phyloP scores from a whole-genome alignment of 2,329 filamentous ascomycete genomes.

The Aspergillus sp. region DNA sequence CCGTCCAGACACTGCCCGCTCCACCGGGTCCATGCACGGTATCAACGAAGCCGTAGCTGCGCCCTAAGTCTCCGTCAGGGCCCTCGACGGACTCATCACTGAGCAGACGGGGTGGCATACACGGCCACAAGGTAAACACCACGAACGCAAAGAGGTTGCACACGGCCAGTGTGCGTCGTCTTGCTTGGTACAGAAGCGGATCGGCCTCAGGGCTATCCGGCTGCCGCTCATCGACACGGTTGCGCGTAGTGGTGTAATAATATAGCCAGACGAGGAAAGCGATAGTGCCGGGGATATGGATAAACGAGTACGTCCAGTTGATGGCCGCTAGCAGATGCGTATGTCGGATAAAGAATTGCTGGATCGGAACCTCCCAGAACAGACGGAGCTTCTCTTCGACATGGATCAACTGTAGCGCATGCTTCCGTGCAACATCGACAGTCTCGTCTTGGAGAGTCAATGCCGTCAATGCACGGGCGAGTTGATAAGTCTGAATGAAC shows the following conservation, averaged over 20 bases:
- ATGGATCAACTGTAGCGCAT: conserved; percentile 60
- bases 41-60: conserved; percentile 53
- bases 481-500: conserved; percentile 56
- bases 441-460: conserved; percentile 60
- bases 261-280: conserved; percentile 60
- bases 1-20: conserved; percentile 62
- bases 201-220: conserved; percentile 26
- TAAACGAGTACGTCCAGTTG: conserved; percentile 67
- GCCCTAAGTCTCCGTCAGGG: conserved; percentile 48
- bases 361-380: conserved; percentile 57
- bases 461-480: conserved; percentile 64
- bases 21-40: conserved; percentile 51
- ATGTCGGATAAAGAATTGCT: conserved; percentile 48
- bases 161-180: conserved; percentile 49
- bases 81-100: conserved; percentile 49
- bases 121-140: conserved; percentile 52
- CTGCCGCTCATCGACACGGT: conserved; percentile 38
- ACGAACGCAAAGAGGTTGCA: conserved; percentile 54
- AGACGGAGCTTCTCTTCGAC: conserved; percentile 58
- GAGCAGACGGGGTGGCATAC: conserved; percentile 52
- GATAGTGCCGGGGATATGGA: conserved; percentile 70
- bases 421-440: conserved; percentile 58
- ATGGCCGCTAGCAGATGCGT: conserved; percentile 57
- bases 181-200: conserved; percentile 45
- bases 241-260: conserved; percentile 60